These are phyloP conservation scores for Oryza longistaminata DNA, from an alignment of 176 grass and related monocot genomes.

Conservation along the genomic window DNA sequence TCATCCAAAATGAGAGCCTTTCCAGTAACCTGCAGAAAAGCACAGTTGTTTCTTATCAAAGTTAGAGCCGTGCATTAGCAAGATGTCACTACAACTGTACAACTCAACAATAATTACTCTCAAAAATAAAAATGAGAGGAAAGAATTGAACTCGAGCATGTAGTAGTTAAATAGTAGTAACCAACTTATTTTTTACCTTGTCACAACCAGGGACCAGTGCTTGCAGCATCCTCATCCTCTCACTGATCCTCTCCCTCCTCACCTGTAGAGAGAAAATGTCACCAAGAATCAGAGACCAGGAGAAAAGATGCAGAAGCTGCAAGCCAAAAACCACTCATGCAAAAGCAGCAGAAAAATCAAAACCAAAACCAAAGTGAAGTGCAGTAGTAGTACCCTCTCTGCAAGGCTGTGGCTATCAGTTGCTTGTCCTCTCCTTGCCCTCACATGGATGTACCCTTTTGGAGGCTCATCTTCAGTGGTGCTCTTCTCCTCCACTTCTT, in stretches of 20 bases:
- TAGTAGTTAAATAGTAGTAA: background rate
- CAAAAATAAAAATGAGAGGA: background rate
- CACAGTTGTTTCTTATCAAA: constrained; percentile 30
- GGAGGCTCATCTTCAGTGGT: constrained; percentile 53
- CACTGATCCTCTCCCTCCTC: constrained; percentile 94
- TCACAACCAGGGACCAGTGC: constrained; percentile 91
- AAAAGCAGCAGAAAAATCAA: constrained; percentile 2
- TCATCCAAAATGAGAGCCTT: constrained; percentile 90
- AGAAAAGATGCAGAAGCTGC: constrained; percentile 21
- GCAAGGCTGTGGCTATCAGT: constrained; percentile 98
- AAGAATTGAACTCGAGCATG: background rate
- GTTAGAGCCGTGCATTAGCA: constrained; percentile 11
- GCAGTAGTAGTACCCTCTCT: constrained; percentile 65
- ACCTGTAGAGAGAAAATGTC: constrained; percentile 48
- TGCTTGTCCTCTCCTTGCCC: constrained; percentile 94
- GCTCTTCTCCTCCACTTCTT: constrained; percentile 52
- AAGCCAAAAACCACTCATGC: constrained; percentile 27
- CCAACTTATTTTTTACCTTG: constrained; percentile 61
- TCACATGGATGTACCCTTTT: constrained; percentile 89
- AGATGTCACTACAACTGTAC: background rate
- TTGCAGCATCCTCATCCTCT: constrained; percentile 93
- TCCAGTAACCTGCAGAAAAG: constrained; percentile 64
- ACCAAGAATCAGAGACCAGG: constrained; percentile 20
- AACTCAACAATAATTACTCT: background rate
- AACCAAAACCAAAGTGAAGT: constrained; percentile 2